These are phyloP conservation scores for Fusarium bactridioides DNA, from an alignment of 2,329 filamentous ascomycete genomes.

Conservation along the genomic window DNA sequence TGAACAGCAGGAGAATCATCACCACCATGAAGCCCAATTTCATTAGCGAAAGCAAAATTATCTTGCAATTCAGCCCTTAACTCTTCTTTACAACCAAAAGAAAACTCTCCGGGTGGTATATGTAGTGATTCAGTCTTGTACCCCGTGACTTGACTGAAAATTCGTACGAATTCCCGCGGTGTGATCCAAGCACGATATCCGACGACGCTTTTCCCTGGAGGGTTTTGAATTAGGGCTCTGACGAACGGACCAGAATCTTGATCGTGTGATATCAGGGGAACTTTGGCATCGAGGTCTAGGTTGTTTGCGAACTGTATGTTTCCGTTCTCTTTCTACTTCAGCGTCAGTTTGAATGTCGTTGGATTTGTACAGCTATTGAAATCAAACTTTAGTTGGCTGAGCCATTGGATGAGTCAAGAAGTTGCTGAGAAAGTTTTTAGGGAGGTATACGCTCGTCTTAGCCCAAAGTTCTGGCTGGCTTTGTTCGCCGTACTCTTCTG, in stretches of 20 bases:
- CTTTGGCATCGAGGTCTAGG: neutral
- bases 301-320: neutral
- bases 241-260: neutral
- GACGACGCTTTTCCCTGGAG: neutral
- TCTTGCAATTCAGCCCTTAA: neutral
- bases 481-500: neutral
- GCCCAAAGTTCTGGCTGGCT: neutral
- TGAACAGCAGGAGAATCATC: neutral
- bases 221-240: neutral
- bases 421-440: neutral
- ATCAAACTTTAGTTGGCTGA: neutral
- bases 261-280: slow-evolving; percentile 1
- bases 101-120: neutral
- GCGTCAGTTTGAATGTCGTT: neutral
- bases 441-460: neutral
- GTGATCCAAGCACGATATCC: slow-evolving; percentile 4
- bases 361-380: neutral
- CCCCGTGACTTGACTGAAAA: neutral
- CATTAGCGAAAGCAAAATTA: neutral
- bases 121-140: neutral
- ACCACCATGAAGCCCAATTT: neutral
- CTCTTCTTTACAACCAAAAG: neutral
- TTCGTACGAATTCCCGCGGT: neutral
- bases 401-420: slow-evolving; percentile 5
- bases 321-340: neutral